Percentiles rank a stretch among this genome's conserved stretches.
Evolutionary conservation across 192 early-diverging fungal genomes (phyloP).

Genomic region (Coemansia sp.): DNA sequence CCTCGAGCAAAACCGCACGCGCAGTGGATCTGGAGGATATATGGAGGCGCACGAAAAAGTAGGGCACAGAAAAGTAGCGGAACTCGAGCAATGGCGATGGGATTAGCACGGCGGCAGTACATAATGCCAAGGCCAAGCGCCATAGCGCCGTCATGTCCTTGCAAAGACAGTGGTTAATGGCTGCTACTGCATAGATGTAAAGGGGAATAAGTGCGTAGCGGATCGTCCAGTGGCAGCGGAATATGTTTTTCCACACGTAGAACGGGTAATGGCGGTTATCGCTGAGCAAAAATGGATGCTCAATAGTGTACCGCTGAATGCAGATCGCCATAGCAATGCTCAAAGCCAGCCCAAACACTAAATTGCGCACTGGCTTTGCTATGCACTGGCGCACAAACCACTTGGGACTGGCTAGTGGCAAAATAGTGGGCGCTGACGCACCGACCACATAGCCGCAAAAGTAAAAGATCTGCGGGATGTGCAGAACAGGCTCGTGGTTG

Average conservation of each 20-base stretch:
- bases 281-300: constrained; percentile 90
- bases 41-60: constrained; percentile 71
- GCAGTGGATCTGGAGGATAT: constrained; percentile 26
- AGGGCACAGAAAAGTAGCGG: constrained; percentile 93
- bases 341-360: not conserved
- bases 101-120: constrained; percentile 67
- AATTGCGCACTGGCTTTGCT: constrained; percentile 10
- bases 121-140: constrained; percentile 57
- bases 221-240: constrained; percentile 55
- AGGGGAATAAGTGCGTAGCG: constrained; percentile 66
- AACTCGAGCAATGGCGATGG: constrained; percentile 95
- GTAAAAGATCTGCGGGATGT: constrained; percentile 88
- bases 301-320: constrained; percentile 65
- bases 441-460: constrained; percentile 66
- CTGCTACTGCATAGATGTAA: constrained; percentile 60
- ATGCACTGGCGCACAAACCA: constrained; percentile 16
- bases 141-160: constrained; percentile 57
- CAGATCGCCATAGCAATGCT: constrained; percentile 35
- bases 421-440: constrained; percentile 53
- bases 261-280: constrained; percentile 98
- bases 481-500: constrained; percentile 77
- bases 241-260: constrained; percentile 89
- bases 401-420: constrained; percentile 38
- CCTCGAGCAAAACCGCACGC: constrained; percentile 40
- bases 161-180: constrained; percentile 35